A percentile compares a stretch with the other conserved stretches of the same genome.
Conservation (phyloP, 441 rosid species). For the Pelargonium australe region DNA sequence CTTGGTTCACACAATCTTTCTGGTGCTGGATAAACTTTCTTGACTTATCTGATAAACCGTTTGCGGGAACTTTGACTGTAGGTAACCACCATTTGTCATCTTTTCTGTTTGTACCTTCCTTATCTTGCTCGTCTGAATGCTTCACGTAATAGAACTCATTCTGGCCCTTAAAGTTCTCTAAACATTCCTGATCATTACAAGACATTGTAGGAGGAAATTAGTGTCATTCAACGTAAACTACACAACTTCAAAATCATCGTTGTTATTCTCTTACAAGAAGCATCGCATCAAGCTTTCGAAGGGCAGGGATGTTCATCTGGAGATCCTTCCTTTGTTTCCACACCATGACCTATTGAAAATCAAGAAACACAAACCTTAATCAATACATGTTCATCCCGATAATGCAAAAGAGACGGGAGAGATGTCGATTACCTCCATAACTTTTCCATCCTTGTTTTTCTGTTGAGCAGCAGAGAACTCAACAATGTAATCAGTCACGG, state of each 20-base stretch:
- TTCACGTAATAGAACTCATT: constrained; percentile 49
- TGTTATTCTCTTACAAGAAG: constrained; percentile 54
- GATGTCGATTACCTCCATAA: constrained; percentile 60
- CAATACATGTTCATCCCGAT: not conserved
- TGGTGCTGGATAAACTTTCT: constrained; percentile 73
- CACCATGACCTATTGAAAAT: constrained; percentile 40
- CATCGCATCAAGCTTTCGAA: constrained; percentile 75
- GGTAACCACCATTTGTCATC: constrained; percentile 99
- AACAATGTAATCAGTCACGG: constrained; percentile 76
- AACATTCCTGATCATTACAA: constrained; percentile 44
- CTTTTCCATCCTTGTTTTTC: constrained; percentile 57
- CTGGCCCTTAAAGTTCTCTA: constrained; percentile 64
- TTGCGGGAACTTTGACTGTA: constrained; percentile 63
- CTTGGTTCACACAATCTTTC: constrained; percentile 86
- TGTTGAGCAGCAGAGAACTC: constrained; percentile 80
- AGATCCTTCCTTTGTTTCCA: constrained; percentile 75
- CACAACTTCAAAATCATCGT: not conserved
- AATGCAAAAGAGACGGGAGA: not conserved
- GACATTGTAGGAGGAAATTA: not conserved
- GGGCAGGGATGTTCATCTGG: constrained; percentile 75
- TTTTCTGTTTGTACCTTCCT: constrained; percentile 47
- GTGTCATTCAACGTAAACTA: not conserved
- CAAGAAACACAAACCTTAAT: not conserved
- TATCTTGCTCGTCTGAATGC: constrained; percentile 64
- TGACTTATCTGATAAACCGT: constrained; percentile 63